Evolutionary conservation across 805 yeast genomes (phyloP), one percentile per base, ranked within the genome.

Genomic region (Ogataea pignaliae): DNA sequence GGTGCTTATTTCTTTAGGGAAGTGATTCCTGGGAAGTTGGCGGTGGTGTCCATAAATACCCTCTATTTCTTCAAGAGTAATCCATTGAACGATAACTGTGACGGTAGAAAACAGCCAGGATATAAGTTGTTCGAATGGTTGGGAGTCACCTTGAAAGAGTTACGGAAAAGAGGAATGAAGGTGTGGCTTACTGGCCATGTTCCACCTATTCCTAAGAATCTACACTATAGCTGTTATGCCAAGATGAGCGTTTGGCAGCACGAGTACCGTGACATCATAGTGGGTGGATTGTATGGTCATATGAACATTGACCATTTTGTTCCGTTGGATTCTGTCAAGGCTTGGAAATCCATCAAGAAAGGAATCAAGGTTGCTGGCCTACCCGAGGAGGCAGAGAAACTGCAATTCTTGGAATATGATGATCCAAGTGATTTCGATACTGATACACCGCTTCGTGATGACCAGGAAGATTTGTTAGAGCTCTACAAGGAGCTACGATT

Each of bases 131-230:
- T 87, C 51, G 71, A 79, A 48, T 88, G 96, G 96, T 64, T 88
- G 7, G 91, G 93, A 3, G 72, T 76, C 37, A 81, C 83, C 2
- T 69, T 88, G 47, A 77, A 81, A 57, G 95, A 87, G 60, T 65
- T 88, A 65, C 72, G 96, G 55, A 66, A 70, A 17, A 68, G 95
- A 47, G 76, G 78, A 14, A 82, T 88, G 79, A 88, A 88, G 65
- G 95, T 85, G 14, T 88, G 95, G 95, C 65, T 88, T 17, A 71
- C 83, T 36, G 95, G 96, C 5, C 96, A 88, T 67, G 95, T 88
- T 13, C 96, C 96, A 3, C 95, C 96, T 4, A 77, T 83, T 38
- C 80, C 81, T 21, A 87, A 87, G 61, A 88, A 88, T 60, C 79
- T 76, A 48, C 95, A 88, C 55, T 69, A 73, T 15, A 71, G 83